These are phyloP conservation scores for Neurospora africana DNA, from an alignment of 495 filamentous ascomycete species.

Conservation along the genomic window DNA sequence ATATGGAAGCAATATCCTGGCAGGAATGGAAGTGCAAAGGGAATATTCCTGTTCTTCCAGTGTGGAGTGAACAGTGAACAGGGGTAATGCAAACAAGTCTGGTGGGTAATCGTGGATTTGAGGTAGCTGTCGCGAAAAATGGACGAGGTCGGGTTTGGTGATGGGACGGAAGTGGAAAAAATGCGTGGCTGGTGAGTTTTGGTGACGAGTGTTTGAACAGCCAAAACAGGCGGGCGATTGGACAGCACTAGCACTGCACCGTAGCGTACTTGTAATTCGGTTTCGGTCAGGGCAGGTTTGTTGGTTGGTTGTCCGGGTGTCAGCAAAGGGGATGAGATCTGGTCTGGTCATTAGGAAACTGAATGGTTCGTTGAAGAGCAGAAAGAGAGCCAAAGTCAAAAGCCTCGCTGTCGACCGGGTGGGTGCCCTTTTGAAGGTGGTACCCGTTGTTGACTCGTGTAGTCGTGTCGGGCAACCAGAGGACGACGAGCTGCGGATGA, in stretches of 20 bases:
- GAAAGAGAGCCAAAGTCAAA: neutral
- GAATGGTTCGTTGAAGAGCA: conserved; percentile 3
- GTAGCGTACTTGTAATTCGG: neutral
- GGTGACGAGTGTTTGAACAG: conserved; percentile 8
- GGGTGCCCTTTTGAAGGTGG: neutral
- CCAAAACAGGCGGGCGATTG: conserved; percentile 2
- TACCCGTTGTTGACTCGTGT: neutral
- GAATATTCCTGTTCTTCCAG: conserved; percentile 6
- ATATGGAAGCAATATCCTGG: conserved; percentile 3
- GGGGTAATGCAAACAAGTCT: conserved; percentile 1
- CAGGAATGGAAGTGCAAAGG: conserved; percentile 5
- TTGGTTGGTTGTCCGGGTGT: neutral
- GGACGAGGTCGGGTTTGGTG: conserved; percentile 16
- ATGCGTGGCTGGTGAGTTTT: conserved; percentile 17
- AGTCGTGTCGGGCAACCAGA: conserved; percentile 18
- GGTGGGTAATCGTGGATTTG: conserved; percentile 1
- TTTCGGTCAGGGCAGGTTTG: neutral
- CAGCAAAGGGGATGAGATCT: conserved; percentile 3
- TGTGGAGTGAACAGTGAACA: neutral
- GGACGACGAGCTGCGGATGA: conserved; percentile 2
- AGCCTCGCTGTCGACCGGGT: conserved; percentile 1
- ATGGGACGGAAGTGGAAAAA: conserved; percentile 8
- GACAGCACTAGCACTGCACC: conserved; percentile 1
- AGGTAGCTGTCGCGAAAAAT: conserved; percentile 12
- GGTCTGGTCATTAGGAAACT: conserved; percentile 7